Percentiles rank a stretch among this genome's conserved stretches.
Conservation (phyloP, 192 early-diverging fungal genomes). For the Backusella tarrabulga region DNA sequence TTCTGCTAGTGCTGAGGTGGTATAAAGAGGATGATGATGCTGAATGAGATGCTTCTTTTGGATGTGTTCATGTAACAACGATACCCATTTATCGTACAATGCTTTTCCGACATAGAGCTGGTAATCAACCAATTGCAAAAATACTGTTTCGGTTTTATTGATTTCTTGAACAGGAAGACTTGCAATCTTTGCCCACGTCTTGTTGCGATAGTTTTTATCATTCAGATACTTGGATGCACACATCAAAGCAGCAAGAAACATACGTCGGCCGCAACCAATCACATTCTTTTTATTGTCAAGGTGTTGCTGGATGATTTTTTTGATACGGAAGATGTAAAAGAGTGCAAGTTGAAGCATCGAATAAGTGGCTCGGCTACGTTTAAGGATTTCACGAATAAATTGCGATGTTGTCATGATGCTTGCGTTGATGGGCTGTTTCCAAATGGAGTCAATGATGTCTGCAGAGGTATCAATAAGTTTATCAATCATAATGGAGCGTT, state of each 20-base stretch:
- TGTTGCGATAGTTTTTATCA: conserved; percentile 84
- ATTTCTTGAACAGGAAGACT: conserved; percentile 75
- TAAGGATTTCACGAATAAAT: conserved; percentile 68
- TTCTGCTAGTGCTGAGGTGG: not conserved
- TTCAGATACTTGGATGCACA: conserved; percentile 85
- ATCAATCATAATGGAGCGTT: conserved; percentile 17
- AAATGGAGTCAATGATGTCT: conserved; percentile 30
- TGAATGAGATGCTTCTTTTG: conserved; percentile 1
- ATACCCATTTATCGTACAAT: conserved; percentile 25
- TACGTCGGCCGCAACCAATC: conserved; percentile 68
- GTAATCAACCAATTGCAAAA: conserved; percentile 78
- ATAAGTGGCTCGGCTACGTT: conserved; percentile 64
- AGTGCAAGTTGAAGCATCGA: conserved; percentile 70
- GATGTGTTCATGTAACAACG: conserved; percentile 14
- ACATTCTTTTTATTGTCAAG: conserved; percentile 12
- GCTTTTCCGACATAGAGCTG: conserved; percentile 58
- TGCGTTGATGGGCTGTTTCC: not conserved
- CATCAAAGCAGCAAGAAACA: conserved; percentile 83
- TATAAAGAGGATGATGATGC: not conserved
- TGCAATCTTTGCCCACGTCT: conserved; percentile 87
- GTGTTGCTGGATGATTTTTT: conserved; percentile 35
- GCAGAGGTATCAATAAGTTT: conserved; percentile 21
- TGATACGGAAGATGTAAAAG: conserved; percentile 61
- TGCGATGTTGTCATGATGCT: conserved; percentile 47
- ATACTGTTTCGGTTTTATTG: conserved; percentile 76